Conservation (phyloP, 1,284 basidiomycete genomes). For the Tilletia indica region DNA sequence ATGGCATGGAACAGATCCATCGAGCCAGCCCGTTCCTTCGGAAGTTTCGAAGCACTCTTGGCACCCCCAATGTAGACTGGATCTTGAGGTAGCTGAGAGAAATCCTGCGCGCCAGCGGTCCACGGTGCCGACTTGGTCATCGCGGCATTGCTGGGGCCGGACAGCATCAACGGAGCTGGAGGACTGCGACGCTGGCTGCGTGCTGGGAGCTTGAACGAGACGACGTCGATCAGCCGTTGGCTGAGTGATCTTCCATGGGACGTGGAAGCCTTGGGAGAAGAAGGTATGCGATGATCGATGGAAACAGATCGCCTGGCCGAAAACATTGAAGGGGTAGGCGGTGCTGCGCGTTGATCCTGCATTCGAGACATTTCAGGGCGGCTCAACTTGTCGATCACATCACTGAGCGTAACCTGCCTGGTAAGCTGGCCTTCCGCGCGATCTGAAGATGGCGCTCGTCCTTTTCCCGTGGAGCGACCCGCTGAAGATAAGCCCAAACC, state of each 20-base stretch:
- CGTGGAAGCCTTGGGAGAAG: too few species aligned
- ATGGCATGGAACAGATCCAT: background rate
- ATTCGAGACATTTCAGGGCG: background rate
- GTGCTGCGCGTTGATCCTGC: background rate
- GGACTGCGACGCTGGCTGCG: background rate
- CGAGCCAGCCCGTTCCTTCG: background rate
- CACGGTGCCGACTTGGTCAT: background rate
- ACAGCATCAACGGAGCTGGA: background rate
- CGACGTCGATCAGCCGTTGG: constrained; percentile 3
- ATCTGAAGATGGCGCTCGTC: background rate
- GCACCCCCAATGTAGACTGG: background rate
- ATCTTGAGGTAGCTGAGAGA: background rate
- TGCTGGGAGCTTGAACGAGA: background rate
- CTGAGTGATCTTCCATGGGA: background rate
- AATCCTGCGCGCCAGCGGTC: background rate
- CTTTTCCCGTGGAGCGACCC: background rate
- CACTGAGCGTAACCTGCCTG: background rate
- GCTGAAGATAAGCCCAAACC: background rate
- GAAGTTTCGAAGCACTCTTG: background rate
- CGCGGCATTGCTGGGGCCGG: background rate
- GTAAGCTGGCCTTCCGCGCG: background rate
- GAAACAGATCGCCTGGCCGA: too few species aligned
- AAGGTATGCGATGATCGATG: too few species aligned
- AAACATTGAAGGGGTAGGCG: background rate
- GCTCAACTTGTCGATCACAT: constrained; percentile 6